Evolutionary conservation across 352 stramenopile species (phyloP), one percentile per base, ranked within the genome.

Genomic region (Saprolegnia parasitica): DNA sequence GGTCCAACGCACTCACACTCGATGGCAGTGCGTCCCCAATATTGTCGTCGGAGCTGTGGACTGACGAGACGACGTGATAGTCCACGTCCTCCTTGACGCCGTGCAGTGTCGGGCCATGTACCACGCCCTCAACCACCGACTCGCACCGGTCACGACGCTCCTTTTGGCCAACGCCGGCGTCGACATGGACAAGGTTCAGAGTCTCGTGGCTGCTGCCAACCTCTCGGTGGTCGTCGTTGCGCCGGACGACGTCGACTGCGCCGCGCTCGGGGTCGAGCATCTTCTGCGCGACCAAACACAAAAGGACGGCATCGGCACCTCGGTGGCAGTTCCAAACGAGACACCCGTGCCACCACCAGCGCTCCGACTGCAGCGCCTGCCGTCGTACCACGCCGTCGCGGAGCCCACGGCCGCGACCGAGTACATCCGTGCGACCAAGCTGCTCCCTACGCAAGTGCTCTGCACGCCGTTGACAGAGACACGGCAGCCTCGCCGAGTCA

Each of bases 81-180:
- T 70, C 35, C n/a, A 63, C 35, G 47, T 49, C 10, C 39, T 70
- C 26, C 29, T 70, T 4, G 63, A 70, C 62, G 63, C 63, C 9
- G 32, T 70, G 13, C 62, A 70, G 29, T 70, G 63, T 39, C 20
- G 63, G 18, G 63, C 63, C 16, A 52, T 70, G 29, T 70, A 49
- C 39, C 45, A 70, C 18, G 63, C 63, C 2, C n/a, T 70, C 1
- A 61, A 70, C 39, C 15, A 20, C 16, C 15, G 24, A 10, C 21
- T 70, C 5, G 29, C 63, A 10, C 23, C 21, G 9, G 49, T 70
- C 24, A n/a, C 35, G 24, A 40, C 52, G 8, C 52, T 60, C 13
- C 35, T 60, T 16, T 35, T 60, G 16, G 52, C 11, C 24, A 60
- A 60, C 35, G 35, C 11, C 35, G 52, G 52, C 13, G 52, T 60